A percentile compares a stretch with the other conserved stretches of the same genome.
Conservation (phyloP, 139 green algal genomes). For the Desmodesmus armatus region DNA sequence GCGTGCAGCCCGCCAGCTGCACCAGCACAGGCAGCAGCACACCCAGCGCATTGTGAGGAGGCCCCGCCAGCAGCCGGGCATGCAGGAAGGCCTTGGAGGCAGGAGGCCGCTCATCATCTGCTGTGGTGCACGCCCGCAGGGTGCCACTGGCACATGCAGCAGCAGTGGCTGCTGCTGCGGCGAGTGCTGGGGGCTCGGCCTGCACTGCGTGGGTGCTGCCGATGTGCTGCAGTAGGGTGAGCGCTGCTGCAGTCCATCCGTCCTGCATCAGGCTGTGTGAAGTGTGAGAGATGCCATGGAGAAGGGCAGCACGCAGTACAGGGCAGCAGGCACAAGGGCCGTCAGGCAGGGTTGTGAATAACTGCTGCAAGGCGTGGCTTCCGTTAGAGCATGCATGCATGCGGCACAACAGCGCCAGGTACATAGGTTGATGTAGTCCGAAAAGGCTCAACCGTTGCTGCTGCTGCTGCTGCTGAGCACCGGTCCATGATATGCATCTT, state of each 20-base stretch:
- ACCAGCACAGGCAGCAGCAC: slow-evolving; percentile 46
- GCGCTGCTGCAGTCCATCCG: background rate
- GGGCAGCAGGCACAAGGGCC: too few species aligned
- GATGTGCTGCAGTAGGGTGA: background rate
- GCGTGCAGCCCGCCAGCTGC: slow-evolving; percentile 25
- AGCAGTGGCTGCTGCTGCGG: background rate
- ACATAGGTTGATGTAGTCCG: too few species aligned
- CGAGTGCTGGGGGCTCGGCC: background rate
- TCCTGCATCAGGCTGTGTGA: too few species aligned
- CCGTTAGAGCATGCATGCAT: too few species aligned
- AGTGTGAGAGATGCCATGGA: too few species aligned
- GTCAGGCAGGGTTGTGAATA: too few species aligned
- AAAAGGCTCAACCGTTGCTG: too few species aligned
- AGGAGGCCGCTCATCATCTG: slow-evolving; percentile 69
- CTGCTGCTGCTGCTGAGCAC: too few species aligned
- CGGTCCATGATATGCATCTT: too few species aligned
- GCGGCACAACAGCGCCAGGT: too few species aligned
- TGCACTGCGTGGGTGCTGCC: background rate
- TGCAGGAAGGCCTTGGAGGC: slow-evolving; percentile 65
- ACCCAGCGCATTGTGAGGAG: slow-evolving; percentile 40
- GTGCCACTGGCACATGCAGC: slow-evolving; percentile 50
- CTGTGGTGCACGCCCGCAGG: slow-evolving; percentile 59
- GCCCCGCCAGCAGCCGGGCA: slow-evolving; percentile 52
- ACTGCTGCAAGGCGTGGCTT: too few species aligned
- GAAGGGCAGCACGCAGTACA: too few species aligned